A percentile compares a stretch with the other conserved stretches of the same genome.
These are phyloP conservation scores for Hygrophoropsis aurantiaca DNA, from an alignment of 768 basidiomycete species.

Conservation along the genomic window DNA sequence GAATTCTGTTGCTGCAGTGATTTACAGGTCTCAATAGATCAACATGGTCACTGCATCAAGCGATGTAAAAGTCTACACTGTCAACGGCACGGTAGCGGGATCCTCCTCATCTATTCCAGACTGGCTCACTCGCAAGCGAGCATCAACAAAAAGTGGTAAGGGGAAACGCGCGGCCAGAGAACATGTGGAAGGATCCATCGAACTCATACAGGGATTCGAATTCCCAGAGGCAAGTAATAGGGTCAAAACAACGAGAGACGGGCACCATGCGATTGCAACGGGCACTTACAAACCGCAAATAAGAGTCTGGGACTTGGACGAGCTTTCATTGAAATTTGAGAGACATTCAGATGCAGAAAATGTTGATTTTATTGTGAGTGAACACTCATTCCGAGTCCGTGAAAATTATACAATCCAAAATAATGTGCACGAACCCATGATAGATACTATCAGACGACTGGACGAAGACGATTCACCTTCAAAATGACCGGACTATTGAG, in stretches of 20 bases:
- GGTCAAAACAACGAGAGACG: conserved; percentile 88
- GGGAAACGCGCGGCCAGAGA: conserved; percentile 68
- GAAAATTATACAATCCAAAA: background rate
- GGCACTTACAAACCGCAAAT: conserved; percentile 99
- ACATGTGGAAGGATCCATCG: conserved; percentile 80
- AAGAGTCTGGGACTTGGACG: conserved; percentile 91
- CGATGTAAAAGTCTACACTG: conserved; percentile 87
- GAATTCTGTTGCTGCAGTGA: too few relatives aligned
- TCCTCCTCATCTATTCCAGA: conserved; percentile 92
- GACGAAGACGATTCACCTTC: conserved; percentile 97
- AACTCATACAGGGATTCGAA: conserved; percentile 94
- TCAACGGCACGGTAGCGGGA: conserved; percentile 87
- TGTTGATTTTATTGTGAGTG: conserved; percentile 94
- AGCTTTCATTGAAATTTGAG: conserved; percentile 93
- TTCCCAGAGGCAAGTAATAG: conserved; percentile 96
- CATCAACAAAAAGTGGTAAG: conserved; percentile 51
- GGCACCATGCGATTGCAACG: conserved; percentile 89
- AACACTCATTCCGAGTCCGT: conserved; percentile 23
- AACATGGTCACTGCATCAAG: conserved; percentile 34
- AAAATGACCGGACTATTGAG: conserved; percentile 92
- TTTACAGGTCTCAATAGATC: too few relatives aligned
- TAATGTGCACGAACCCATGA: background rate
- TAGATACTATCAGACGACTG: conserved; percentile 96
- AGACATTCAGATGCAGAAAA: conserved; percentile 96
- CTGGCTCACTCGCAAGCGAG: conserved; percentile 82